Evolutionary conservation across 129 eudicot genomes (phyloP).

Genomic region (Escallonia rubra): DNA sequence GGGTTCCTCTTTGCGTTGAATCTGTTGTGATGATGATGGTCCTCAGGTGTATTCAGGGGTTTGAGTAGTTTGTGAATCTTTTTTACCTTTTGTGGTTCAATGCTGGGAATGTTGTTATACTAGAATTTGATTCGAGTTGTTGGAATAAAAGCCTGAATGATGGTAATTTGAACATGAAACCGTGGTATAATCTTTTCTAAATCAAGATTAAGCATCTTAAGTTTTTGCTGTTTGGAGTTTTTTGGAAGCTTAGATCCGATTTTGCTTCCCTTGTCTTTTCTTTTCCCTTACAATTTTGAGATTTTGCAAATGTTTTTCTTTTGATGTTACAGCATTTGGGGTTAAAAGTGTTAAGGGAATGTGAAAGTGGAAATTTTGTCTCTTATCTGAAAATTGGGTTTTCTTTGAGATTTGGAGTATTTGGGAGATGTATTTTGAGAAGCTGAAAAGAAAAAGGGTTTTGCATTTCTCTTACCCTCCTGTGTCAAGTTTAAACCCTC

Average conservation of each 20-base stretch:
- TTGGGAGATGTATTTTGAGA: background rate
- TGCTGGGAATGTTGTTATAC: too few relatives aligned
- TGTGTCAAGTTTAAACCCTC: background rate
- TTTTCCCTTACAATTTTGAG: background rate
- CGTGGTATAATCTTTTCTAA: background rate
- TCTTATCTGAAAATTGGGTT: too few relatives aligned
- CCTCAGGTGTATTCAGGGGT: background rate
- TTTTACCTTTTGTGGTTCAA: too few relatives aligned
- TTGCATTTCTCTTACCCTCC: background rate
- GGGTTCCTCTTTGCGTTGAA: background rate
- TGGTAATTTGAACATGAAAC: background rate
- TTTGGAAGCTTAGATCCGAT: slow-evolving; percentile 8
- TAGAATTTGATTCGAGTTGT: too few relatives aligned
- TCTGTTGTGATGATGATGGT: background rate
- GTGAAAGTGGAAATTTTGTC: background rate
- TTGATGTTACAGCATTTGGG: background rate
- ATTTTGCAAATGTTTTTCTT: background rate
- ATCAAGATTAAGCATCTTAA: too few relatives aligned
- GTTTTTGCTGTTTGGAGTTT: background rate
- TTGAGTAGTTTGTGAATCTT: slow-evolving; percentile 2
- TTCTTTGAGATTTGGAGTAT: background rate
- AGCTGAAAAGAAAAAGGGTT: background rate
- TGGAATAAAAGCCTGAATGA: too few relatives aligned
- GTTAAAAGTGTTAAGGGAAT: background rate
- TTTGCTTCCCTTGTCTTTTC: background rate